A percentile compares a stretch with the other conserved stretches of the same genome.
Conservation (phyloP, 148 eudicot genomes). For the Pouteria glomerata region DNA sequence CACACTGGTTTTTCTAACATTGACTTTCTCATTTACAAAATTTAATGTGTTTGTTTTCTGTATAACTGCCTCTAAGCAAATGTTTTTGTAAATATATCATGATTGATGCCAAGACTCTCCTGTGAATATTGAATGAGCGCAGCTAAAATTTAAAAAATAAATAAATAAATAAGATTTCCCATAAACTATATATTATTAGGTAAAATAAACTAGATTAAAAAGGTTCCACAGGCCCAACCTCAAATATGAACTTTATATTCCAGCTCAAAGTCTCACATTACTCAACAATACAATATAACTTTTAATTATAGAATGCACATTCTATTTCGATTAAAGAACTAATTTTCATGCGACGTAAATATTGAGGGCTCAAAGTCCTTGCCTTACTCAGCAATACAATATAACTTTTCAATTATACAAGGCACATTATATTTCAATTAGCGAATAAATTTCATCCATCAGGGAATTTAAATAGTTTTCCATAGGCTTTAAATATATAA, state of each 20-base stretch:
- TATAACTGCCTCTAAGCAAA: not conserved
- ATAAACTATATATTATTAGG: too few species aligned
- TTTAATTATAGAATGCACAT: too few species aligned
- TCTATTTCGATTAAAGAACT: too few species aligned
- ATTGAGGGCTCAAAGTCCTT: not conserved
- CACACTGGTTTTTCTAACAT: too few species aligned
- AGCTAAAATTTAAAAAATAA: not conserved
- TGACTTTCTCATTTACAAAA: not conserved
- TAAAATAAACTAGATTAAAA: too few species aligned
- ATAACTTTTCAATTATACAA: not conserved
- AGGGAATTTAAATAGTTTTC: not conserved
- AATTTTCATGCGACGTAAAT: too few species aligned
- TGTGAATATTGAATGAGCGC: not conserved
- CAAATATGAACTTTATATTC: not conserved
- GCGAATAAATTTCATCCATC: not conserved
- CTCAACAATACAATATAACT: too few species aligned
- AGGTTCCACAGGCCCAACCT: not conserved
- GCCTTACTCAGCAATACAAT: not conserved
- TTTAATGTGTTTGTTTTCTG: not conserved
- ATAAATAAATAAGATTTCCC: too few species aligned
- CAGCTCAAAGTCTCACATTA: too few species aligned
- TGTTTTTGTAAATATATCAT: not conserved
- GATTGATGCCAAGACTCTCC: not conserved
- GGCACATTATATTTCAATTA: not conserved
- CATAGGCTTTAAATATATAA: not conserved